phyloP scores from a whole-genome alignment of 1,284 basidiomycete species.

The Sanghuangporus sanghuang region DNA sequence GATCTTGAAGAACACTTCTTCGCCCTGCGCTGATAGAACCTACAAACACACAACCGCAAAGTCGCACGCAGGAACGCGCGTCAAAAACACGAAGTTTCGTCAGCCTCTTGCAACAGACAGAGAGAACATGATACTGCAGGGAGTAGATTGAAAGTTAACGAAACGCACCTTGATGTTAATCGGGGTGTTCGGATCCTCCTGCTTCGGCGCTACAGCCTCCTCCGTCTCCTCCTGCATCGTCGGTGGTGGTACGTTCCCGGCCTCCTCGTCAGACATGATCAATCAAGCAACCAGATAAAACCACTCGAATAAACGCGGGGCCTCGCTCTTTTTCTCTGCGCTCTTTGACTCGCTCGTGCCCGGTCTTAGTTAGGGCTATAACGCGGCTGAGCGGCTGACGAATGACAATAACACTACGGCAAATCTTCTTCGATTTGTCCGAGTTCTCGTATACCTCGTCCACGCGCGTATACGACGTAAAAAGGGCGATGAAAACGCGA shows the following conservation, averaged over 20 bases:
- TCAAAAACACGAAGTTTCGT: background rate
- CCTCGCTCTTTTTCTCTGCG: background rate
- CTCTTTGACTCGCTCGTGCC: background rate
- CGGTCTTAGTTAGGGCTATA: background rate
- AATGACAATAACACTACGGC: background rate
- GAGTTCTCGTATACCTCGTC: background rate
- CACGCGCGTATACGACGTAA: background rate
- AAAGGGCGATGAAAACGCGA: background rate
- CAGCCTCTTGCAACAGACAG: background rate
- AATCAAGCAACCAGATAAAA: background rate
- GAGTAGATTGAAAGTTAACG: background rate
- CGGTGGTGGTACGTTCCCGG: conserved; percentile 24
- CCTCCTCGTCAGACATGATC: conserved; percentile 61
- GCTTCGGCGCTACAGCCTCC: conserved; percentile 49
- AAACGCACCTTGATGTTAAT: conserved; percentile 78
- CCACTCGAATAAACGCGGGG: background rate
- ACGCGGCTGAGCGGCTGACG: background rate
- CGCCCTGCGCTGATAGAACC: conserved; percentile 75
- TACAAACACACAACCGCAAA: conserved; percentile 24
- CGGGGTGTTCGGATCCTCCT: conserved; percentile 57
- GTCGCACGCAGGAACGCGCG: background rate
- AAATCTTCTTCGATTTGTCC: background rate
- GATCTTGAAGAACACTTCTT: conserved; percentile 98
- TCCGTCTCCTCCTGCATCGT: conserved; percentile 26
- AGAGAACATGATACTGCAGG: background rate